Evolutionary conservation across 106 monocot genomes (phyloP), one percentile per base, ranked within the genome.

Genomic region (Narthecium ossifragum): DNA sequence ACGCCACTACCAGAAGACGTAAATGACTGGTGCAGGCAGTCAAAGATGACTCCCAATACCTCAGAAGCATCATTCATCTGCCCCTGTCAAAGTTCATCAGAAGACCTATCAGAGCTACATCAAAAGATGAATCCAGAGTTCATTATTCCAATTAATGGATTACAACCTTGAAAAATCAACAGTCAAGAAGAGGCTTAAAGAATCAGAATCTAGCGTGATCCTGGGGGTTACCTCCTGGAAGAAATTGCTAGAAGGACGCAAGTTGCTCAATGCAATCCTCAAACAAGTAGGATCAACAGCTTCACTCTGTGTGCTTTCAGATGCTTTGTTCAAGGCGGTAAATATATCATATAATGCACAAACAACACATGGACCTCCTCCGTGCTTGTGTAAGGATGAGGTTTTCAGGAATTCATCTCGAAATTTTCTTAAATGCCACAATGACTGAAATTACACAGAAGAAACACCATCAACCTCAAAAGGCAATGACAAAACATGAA

Each of bases 61-160:
- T 94, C 94, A 52, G 94, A 94, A 61, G 94, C 94, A 85, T 94
- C 94, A 74, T 94, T 94, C 94, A 94, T 94, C 65, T 94, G 83
- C 26, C 63, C 83, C 94, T 94, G 86, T 38, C 31, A 64, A 65
- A 22, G 39, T 26, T 2, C 53, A 53, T 23, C 20, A 43, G n/a
- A n/a, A n/a, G n/a, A n/a, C n/a, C n/a, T n/a, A n/a, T n/a, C n/a
- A n/a, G n/a, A n/a, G n/a, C n/a, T n/a, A n/a, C n/a, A n/a, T n/a
- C n/a, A n/a, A n/a, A n/a, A n/a, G n/a, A n/a, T n/a, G n/a, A n/a
- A n/a, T n/a, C n/a, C n/a, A n/a, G n/a, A 32, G 50, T 25, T 11
- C 22, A 18, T 59, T 26, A 58, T 30, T 46, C 31, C 29, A 28
- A 37, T 14, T 55, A 17, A n/a, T 20, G 53, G 17, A 48, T 39